These are phyloP conservation scores for Magnolia kwangsiensis DNA, from an alignment of 164 flowering plant species.

Conservation along the genomic window DNA sequence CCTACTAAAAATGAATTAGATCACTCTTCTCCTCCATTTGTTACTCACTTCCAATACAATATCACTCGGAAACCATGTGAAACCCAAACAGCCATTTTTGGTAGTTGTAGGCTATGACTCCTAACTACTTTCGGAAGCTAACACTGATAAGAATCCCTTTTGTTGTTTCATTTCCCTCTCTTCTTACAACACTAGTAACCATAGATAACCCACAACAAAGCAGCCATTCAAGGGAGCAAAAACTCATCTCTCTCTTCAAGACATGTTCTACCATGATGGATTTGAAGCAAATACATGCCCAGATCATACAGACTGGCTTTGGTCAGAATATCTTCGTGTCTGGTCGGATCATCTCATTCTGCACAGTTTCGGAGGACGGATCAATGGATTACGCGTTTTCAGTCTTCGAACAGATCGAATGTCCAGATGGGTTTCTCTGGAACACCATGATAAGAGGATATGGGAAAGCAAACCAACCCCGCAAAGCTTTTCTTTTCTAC, in stretches of 20 bases:
- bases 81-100: too few species aligned
- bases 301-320: slow-evolving; percentile 34
- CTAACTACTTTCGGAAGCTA: too few species aligned
- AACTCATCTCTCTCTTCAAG: slow-evolving; percentile 31
- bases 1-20: too few species aligned
- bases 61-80: too few species aligned
- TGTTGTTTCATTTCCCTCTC: too few species aligned
- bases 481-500: slow-evolving; percentile 36
- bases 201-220: too few species aligned
- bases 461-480: slow-evolving; percentile 25
- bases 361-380: slow-evolving; percentile 32
- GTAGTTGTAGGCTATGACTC: too few species aligned
- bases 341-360: slow-evolving; percentile 44
- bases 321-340: slow-evolving; percentile 34
- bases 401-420: slow-evolving; percentile 34
- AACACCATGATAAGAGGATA: slow-evolving; percentile 67
- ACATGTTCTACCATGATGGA: slow-evolving; percentile 30
- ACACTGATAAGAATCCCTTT: too few species aligned
- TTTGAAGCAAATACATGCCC: slow-evolving; percentile 46
- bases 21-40: too few species aligned
- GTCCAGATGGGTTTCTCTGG: slow-evolving; percentile 65
- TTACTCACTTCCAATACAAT: too few species aligned
- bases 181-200: too few species aligned
- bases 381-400: slow-evolving; percentile 48
- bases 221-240: slow-evolving; percentile 16